phyloP scores from a whole-genome alignment of 176 grass and related monocot genomes.

The Coix lacrymajobi region DNA sequence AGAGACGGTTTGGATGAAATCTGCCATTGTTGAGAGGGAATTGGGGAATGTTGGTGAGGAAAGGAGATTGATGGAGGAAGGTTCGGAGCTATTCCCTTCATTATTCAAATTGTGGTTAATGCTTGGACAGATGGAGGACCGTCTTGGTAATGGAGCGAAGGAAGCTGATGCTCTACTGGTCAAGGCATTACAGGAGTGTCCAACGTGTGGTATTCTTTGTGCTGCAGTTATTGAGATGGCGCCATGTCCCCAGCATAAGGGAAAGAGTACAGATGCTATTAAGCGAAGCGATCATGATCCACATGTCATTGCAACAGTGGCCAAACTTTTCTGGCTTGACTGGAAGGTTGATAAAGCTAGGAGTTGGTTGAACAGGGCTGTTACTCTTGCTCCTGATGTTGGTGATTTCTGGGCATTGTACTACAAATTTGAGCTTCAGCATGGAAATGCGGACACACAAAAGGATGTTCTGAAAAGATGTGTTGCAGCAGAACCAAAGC shows the following conservation, averaged over 20 bases:
- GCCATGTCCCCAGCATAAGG: constrained; percentile 61
- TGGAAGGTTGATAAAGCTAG: constrained; percentile 41
- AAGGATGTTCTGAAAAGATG: constrained; percentile 73
- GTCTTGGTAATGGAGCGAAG: constrained; percentile 44
- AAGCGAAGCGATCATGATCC: constrained; percentile 74
- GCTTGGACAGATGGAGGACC: constrained; percentile 90
- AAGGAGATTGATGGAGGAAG: constrained; percentile 79
- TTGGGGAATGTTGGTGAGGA: constrained; percentile 63
- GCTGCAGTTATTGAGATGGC: constrained; percentile 82
- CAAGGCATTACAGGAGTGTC: constrained; percentile 80
- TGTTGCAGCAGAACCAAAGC: constrained; percentile 3
- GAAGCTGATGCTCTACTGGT: constrained; percentile 75
- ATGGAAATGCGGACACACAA: constrained; percentile 68
- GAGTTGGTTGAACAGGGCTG: constrained; percentile 67
- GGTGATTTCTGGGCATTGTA: constrained; percentile 83
- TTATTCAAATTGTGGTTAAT: constrained; percentile 91
- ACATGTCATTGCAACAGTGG: constrained; percentile 75
- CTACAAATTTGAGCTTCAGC: constrained; percentile 80
- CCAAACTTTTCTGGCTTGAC: constrained; percentile 83
- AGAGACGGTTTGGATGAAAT: constrained; percentile 97
- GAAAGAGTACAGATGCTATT: constrained; percentile 71
- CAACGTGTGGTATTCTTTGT: constrained; percentile 80
- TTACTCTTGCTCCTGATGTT: constrained; percentile 68
- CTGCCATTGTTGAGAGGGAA: constrained; percentile 82
- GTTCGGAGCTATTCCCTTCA: constrained; percentile 66